Evolutionary conservation across 2,329 filamentous ascomycete species (phyloP).

Genomic region (Monilinia vaccinii-corymbosi): DNA sequence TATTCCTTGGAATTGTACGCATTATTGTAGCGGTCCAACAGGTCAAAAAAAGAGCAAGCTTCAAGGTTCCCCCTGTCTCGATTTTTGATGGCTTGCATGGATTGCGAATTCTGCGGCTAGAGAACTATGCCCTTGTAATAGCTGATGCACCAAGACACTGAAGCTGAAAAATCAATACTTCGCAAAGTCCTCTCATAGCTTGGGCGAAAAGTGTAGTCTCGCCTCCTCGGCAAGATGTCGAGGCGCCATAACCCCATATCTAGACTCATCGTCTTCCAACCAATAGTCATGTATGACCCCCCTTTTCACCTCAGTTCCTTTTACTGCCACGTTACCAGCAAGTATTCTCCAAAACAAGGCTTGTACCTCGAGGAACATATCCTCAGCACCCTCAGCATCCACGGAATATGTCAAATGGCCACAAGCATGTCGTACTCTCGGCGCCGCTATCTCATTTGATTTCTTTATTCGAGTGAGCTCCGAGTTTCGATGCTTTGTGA

Average conservation of each 20-base stretch:
- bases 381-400: slow-evolving; percentile 32
- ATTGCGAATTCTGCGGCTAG: slow-evolving; percentile 5
- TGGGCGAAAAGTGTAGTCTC: slow-evolving; percentile 18
- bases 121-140: slow-evolving; percentile 4
- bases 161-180: slow-evolving; percentile 5
- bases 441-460: slow-evolving; percentile 16
- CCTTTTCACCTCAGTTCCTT: slow-evolving; percentile 23
- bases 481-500: slow-evolving; percentile 30
- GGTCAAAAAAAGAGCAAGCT: not conserved
- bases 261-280: slow-evolving; percentile 28
- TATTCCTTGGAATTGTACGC: not conserved
- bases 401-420: slow-evolving; percentile 32
- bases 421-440: slow-evolving; percentile 27
- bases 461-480: slow-evolving; percentile 18
- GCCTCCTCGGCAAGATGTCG: slow-evolving; percentile 28
- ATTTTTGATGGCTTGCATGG: slow-evolving; percentile 1
- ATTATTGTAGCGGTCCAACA: slow-evolving; percentile 8
- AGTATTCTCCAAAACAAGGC: slow-evolving; percentile 30
- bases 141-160: slow-evolving; percentile 3
- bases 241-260: slow-evolving; percentile 31
- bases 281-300: slow-evolving; percentile 32
- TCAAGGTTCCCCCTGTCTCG: not conserved
- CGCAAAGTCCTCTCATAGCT: not conserved
- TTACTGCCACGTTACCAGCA: slow-evolving; percentile 29
- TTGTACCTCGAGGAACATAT: slow-evolving; percentile 30